A percentile compares a stretch with the other conserved stretches of the same genome.
These are phyloP conservation scores for Collybiopsis luxurians DNA, from an alignment of 768 basidiomycete species.

Conservation along the genomic window DNA sequence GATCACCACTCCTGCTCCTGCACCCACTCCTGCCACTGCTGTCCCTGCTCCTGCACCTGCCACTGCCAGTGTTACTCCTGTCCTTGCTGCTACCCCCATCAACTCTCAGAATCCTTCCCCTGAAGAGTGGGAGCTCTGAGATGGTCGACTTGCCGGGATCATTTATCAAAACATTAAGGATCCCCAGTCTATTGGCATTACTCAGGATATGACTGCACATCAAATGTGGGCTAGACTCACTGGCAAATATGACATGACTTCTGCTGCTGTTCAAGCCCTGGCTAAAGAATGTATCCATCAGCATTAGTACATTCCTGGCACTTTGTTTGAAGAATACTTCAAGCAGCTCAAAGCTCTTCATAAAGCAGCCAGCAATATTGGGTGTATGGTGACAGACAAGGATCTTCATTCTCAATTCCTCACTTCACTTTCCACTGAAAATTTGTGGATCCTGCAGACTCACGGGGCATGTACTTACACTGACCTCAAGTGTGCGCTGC, in stretches of 20 bases:
- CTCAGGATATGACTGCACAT: background rate
- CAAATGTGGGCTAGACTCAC: background rate
- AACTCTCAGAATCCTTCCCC: too few species aligned
- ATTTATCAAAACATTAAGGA: background rate
- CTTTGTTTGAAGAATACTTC: too few species aligned
- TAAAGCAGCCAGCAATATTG: too few species aligned
- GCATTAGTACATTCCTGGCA: background rate
- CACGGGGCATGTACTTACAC: background rate
- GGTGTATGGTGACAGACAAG: too few species aligned
- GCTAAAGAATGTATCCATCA: background rate
- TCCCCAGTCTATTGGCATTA: background rate
- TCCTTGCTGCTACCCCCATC: too few species aligned
- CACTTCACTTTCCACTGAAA: background rate
- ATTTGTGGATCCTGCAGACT: background rate
- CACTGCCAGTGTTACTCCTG: too few species aligned
- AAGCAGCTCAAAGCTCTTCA: too few species aligned
- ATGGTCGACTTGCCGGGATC: background rate
- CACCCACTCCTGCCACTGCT: too few species aligned
- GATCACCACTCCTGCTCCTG: too few species aligned
- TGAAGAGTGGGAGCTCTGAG: background rate
- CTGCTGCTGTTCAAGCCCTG: background rate
- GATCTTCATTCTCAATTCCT: too few species aligned
- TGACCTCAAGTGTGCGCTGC: background rate
- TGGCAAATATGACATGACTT: background rate
- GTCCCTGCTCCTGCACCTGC: too few species aligned